Percentiles rank a stretch among this genome's conserved stretches.
Evolutionary conservation across 495 filamentous ascomycete species (phyloP).

Genomic region (Lasiosphaeriaceae sp.): DNA sequence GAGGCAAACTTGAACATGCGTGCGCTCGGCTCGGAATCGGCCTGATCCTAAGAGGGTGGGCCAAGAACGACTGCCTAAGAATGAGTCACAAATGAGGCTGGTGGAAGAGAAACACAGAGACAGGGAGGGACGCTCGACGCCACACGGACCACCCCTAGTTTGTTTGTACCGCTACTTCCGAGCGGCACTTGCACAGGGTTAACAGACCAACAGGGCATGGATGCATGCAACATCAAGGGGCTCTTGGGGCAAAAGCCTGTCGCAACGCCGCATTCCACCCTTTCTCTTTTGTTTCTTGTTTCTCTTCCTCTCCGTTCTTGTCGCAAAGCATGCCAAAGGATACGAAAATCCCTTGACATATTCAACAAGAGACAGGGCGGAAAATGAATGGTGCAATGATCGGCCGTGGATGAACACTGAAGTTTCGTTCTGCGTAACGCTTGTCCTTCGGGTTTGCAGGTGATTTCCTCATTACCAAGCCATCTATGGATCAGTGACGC

Average conservation of each 20-base stretch:
- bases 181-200: neutral
- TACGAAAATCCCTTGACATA: no score
- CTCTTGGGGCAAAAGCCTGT: neutral
- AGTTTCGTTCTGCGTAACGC: no score
- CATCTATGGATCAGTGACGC: no score
- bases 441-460: no score
- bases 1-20: neutral
- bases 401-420: no score
- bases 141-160: slow-evolving; percentile 14
- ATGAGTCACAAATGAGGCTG: slow-evolving; percentile 25
- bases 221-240: neutral
- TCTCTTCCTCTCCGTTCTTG: neutral
- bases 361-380: no score
- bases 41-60: neutral
- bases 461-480: no score
- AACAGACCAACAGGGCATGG: neutral
- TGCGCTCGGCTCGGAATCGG: neutral
- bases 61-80: neutral
- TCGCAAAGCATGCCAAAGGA: no score
- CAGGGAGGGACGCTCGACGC: slow-evolving; percentile 9
- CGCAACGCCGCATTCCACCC: neutral
- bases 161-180: slow-evolving; percentile 13
- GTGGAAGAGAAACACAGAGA: slow-evolving; percentile 9
- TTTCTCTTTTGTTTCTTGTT: neutral
- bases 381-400: no score